Percentiles rank a stretch among this genome's conserved stretches.
phyloP scores from a whole-genome alignment of 768 basidiomycete species.

The Pholiota microspora region DNA sequence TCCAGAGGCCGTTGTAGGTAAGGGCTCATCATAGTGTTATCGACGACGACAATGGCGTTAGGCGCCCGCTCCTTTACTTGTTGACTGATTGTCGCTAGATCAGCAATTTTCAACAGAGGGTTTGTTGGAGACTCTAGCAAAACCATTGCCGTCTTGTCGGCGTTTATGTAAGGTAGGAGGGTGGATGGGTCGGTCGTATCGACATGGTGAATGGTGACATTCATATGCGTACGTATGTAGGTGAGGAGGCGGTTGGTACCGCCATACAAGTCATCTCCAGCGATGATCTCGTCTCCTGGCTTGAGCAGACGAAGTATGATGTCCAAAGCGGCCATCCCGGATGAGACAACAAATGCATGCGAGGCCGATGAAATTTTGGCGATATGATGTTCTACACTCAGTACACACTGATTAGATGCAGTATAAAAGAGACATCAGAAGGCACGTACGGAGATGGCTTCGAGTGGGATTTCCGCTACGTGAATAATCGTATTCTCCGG shows the following conservation, averaged over 20 bases:
- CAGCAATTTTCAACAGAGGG: conserved; percentile 92
- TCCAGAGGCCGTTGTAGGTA: conserved; percentile 95
- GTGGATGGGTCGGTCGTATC: conserved; percentile 80
- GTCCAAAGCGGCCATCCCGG: conserved; percentile 98
- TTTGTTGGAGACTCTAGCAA: conserved; percentile 97
- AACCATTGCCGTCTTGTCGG: conserved; percentile 88
- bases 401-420: background rate
- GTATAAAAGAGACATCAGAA: conserved; percentile 5
- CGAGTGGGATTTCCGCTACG: conserved; percentile 96
- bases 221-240: conserved; percentile 85
- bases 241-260: conserved; percentile 94
- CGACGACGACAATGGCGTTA: conserved; percentile 83
- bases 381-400: conserved; percentile 82
- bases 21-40: conserved; percentile 99
- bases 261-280: conserved; percentile 96
- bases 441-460: conserved; percentile 77
- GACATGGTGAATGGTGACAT: conserved; percentile 88
- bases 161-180: conserved; percentile 60
- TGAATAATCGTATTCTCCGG: conserved; percentile 89
- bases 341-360: conserved; percentile 90
- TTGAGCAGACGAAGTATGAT: conserved; percentile 91
- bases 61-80: conserved; percentile 82
- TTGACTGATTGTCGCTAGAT: conserved; percentile 79
- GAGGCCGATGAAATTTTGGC: conserved; percentile 94
- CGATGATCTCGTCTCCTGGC: conserved; percentile 93